A percentile compares a stretch with the other conserved stretches of the same genome.
These are phyloP conservation scores for Fusarium nurragi DNA, from an alignment of 2,329 filamentous ascomycete genomes.

Conservation along the genomic window DNA sequence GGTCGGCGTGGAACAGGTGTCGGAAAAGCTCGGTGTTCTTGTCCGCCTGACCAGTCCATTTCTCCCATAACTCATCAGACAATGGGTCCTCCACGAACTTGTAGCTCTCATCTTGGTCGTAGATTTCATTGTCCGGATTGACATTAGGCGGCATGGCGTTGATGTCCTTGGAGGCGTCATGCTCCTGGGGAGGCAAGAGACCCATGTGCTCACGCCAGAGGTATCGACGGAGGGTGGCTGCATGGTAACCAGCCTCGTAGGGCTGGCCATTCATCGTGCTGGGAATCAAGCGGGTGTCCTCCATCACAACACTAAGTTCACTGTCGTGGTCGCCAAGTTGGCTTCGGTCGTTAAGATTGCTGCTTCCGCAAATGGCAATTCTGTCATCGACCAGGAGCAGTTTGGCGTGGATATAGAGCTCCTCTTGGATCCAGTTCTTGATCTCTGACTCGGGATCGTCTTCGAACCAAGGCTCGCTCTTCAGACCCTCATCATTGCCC, in stretches of 20 bases:
- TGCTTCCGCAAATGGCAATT: constrained; percentile 84
- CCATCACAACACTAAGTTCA: constrained; percentile 89
- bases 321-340: constrained; percentile 91
- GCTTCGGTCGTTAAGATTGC: constrained; percentile 91
- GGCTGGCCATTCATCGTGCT: constrained; percentile 82
- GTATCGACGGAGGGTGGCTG: constrained; percentile 80
- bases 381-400: constrained; percentile 89
- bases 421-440: constrained; percentile 91
- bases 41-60: constrained; percentile 75
- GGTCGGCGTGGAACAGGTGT: constrained; percentile 87
- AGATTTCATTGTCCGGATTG: constrained; percentile 71
- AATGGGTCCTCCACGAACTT: constrained; percentile 77
- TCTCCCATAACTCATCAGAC: constrained; percentile 70
- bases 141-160: constrained; percentile 78
- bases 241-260: constrained; percentile 83
- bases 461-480: constrained; percentile 80
- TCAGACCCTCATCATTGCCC: constrained; percentile 60
- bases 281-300: constrained; percentile 77
- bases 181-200: constrained; percentile 76
- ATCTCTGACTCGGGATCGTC: constrained; percentile 77
- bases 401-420: constrained; percentile 95
- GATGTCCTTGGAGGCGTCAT: constrained; percentile 72
- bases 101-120: constrained; percentile 68
- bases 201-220: constrained; percentile 94
- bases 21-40: constrained; percentile 79